Evolutionary conservation across 768 basidiomycete species (phyloP).

Genomic region (Paxillus rubicundulus): DNA sequence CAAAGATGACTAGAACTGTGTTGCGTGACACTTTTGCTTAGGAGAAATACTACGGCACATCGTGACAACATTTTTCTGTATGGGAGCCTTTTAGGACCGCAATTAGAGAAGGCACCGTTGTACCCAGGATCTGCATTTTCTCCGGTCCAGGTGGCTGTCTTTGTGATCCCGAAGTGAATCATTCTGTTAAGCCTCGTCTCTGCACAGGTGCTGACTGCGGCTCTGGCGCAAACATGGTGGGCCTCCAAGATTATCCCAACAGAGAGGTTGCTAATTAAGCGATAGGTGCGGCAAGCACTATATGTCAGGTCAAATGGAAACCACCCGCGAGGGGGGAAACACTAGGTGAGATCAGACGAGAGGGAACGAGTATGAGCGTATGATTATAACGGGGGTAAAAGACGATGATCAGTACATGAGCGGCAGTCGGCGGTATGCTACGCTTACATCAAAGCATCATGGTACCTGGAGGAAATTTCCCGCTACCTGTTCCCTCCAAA

Average conservation of each 20-base stretch:
- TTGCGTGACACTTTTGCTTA: no score
- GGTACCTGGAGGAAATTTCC: constrained; percentile 52
- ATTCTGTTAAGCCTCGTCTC: constrained; percentile 4
- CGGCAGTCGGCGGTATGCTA: no score
- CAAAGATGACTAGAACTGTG: no score
- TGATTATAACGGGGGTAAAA: no score
- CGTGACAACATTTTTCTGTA: no score
- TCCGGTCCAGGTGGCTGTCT: neutral
- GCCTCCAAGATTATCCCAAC: neutral
- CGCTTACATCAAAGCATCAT: constrained; percentile 39
- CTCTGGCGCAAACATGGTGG: constrained; percentile 32
- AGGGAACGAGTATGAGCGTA: no score
- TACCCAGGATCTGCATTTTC: neutral
- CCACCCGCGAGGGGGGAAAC: no score
- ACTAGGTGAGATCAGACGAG: no score
- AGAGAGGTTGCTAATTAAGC: neutral
- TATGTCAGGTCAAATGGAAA: constrained; percentile 40
- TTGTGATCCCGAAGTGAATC: constrained; percentile 13
- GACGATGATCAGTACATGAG: no score
- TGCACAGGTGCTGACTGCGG: constrained; percentile 11
- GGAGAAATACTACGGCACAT: no score
- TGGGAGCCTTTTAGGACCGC: neutral
- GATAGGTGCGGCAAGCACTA: constrained; percentile 59
- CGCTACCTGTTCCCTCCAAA: constrained; percentile 34
- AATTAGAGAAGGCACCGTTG: neutral